A percentile compares a stretch with the other conserved stretches of the same genome.
These are phyloP conservation scores for Cryphonectria japonica DNA, from an alignment of 2,329 filamentous ascomycete genomes.

Conservation along the genomic window DNA sequence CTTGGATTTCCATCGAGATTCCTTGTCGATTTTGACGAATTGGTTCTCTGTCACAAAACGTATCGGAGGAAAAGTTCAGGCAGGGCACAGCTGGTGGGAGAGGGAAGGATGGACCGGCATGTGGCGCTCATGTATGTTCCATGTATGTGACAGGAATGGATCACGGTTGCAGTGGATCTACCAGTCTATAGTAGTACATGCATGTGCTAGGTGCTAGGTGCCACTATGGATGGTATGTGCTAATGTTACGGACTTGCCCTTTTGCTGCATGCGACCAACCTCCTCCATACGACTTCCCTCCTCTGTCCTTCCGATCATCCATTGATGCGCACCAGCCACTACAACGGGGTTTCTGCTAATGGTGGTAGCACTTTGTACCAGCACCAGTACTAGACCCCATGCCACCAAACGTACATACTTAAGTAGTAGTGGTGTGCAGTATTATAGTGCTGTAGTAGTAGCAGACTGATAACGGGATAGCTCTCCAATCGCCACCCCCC, in stretches of 20 bases:
- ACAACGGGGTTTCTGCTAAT: not conserved
- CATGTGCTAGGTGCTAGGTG: not conserved
- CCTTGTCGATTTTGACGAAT: not conserved
- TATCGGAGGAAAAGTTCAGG: not conserved
- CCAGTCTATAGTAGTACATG: not conserved
- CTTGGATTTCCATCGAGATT: not conserved
- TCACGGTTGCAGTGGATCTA: slow-evolving; percentile 1
- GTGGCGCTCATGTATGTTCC: slow-evolving; percentile 3
- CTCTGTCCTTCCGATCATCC: not conserved
- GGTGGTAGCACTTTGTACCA: not conserved
- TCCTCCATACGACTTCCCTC: no score
- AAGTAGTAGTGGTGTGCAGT: not conserved
- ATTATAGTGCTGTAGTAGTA: not conserved
- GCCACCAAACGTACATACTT: no score
- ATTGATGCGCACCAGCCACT: not conserved
- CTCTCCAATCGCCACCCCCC: slow-evolving; percentile 9
- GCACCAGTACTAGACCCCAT: not conserved
- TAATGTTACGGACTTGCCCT: not conserved
- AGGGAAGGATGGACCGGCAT: not conserved
- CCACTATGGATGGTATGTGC: not conserved
- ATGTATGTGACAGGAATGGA: slow-evolving; percentile 11
- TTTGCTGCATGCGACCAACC: not conserved
- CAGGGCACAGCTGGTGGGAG: not conserved
- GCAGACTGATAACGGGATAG: slow-evolving; percentile 1
- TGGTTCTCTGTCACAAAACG: not conserved